phyloP scores from a whole-genome alignment of 257 asterid species.

The Salvia splendens region DNA sequence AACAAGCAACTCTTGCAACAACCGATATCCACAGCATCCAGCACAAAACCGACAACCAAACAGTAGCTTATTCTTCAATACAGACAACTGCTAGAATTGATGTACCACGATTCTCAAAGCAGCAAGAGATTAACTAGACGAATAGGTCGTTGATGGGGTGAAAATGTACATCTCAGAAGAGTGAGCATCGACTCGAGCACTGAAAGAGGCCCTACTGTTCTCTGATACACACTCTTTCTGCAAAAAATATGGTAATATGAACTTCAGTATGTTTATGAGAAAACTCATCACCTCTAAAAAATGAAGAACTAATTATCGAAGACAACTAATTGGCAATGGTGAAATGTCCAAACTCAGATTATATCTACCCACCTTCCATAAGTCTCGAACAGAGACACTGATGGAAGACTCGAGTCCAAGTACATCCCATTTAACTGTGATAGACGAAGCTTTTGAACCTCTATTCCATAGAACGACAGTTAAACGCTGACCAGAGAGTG shows the following conservation, averaged over 20 bases:
- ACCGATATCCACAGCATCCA: not conserved
- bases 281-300: not conserved
- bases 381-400: conserved; percentile 70
- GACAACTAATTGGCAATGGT: not conserved
- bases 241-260: conserved; percentile 22
- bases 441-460: conserved; percentile 56
- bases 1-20: conserved; percentile 5
- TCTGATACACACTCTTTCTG: conserved; percentile 70
- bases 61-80: not conserved
- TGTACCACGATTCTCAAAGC: conserved; percentile 19
- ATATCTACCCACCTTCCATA: conserved; percentile 73
- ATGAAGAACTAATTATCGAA: not conserved
- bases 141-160: conserved; percentile 40
- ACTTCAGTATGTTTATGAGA: not conserved
- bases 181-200: conserved; percentile 63
- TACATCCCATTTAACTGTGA: conserved; percentile 63
- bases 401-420: conserved; percentile 76
- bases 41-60: conserved; percentile 6
- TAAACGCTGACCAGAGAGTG: conserved; percentile 72
- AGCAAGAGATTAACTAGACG: conserved; percentile 34
- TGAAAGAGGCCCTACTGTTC: conserved; percentile 52
- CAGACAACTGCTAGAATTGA: conserved; percentile 14
- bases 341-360: not conserved
- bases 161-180: conserved; percentile 74
- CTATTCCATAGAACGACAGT: conserved; percentile 87